phyloP scores from a whole-genome alignment of 1,284 basidiomycete genomes.

The Inonotus hispidus region DNA sequence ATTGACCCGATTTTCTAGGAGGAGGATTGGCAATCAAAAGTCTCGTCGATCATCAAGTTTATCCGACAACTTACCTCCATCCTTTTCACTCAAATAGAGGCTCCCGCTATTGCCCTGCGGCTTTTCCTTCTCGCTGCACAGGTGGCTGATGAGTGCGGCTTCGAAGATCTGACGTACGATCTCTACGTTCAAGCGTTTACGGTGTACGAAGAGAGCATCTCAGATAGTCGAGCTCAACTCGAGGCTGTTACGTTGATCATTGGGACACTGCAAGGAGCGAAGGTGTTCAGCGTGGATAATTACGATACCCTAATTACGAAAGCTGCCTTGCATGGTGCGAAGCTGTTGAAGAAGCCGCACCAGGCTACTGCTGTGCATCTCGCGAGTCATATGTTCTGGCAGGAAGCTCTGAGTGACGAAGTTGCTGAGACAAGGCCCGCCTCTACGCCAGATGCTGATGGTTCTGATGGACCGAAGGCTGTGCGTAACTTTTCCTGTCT shows the following conservation, averaged over 20 bases:
- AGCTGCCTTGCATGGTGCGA: conserved; percentile 89
- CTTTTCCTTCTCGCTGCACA: conserved; percentile 93
- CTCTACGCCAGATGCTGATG: conserved; percentile 38
- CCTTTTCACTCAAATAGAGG: conserved; percentile 86
- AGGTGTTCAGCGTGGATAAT: conserved; percentile 86
- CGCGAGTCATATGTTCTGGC: conserved; percentile 97
- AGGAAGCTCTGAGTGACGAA: conserved; percentile 49
- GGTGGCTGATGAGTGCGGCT: conserved; percentile 86
- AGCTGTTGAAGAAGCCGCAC: conserved; percentile 93
- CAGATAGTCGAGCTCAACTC: conserved; percentile 86
- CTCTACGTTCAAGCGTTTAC: conserved; percentile 94
- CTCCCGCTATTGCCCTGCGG: conserved; percentile 83
- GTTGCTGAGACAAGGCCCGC: conserved; percentile 32
- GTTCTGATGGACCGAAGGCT: conserved; percentile 49
- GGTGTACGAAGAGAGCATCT: conserved; percentile 93
- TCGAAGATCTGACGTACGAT: conserved; percentile 93
- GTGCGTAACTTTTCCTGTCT: conserved; percentile 36
- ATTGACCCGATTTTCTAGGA: conserved; percentile 42
- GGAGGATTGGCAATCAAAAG: conserved; percentile 78
- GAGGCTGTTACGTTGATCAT: conserved; percentile 93
- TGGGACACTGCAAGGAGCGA: conserved; percentile 75
- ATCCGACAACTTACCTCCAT: conserved; percentile 87
- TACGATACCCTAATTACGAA: conserved; percentile 96
- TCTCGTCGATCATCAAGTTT: conserved; percentile 84
- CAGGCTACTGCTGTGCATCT: conserved; percentile 91